Evolutionary conservation across 2,329 filamentous ascomycete genomes (phyloP).

Genomic region (Cordyceps javanica): DNA sequence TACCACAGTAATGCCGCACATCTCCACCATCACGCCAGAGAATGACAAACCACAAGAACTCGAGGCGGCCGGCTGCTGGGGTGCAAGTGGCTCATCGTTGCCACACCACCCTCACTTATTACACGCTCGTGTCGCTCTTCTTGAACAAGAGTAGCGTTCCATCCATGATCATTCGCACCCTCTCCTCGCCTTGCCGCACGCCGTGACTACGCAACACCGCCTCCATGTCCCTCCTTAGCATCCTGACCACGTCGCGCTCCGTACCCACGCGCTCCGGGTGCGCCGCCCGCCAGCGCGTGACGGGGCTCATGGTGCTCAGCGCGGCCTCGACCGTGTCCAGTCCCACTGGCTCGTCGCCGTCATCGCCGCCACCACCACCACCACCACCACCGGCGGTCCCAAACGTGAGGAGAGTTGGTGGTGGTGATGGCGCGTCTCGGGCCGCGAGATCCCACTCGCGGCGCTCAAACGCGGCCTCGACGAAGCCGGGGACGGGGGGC

Average conservation of each 20-base stretch:
- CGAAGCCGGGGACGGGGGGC: constrained; percentile 30
- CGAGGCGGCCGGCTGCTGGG: no score
- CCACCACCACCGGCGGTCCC: constrained; percentile 13
- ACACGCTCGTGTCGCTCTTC: no score
- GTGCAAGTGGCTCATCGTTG: no score
- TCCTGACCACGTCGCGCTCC: constrained; percentile 31
- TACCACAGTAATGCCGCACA: no score
- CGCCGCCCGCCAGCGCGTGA: constrained; percentile 39
- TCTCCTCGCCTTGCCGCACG: constrained; percentile 16
- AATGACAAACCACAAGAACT: no score
- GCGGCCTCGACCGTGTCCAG: constrained; percentile 31
- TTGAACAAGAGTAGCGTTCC: constrained; percentile 1
- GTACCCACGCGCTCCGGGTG: constrained; percentile 34
- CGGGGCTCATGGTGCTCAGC: constrained; percentile 32
- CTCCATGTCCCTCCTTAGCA: constrained; percentile 23
- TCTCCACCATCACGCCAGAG: no score
- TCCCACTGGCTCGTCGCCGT: constrained; percentile 14
- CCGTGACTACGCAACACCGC: constrained; percentile 26
- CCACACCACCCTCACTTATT: no score
- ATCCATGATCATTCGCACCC: not conserved
- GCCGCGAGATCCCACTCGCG: constrained; percentile 44
- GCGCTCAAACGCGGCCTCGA: constrained; percentile 30
- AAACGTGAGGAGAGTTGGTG: no score
- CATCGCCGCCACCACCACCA: constrained; percentile 18
- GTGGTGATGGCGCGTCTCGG: no score